Evolutionary conservation across 2,329 filamentous ascomycete genomes (phyloP).

Genomic region (Albophoma yamanashiensis): DNA sequence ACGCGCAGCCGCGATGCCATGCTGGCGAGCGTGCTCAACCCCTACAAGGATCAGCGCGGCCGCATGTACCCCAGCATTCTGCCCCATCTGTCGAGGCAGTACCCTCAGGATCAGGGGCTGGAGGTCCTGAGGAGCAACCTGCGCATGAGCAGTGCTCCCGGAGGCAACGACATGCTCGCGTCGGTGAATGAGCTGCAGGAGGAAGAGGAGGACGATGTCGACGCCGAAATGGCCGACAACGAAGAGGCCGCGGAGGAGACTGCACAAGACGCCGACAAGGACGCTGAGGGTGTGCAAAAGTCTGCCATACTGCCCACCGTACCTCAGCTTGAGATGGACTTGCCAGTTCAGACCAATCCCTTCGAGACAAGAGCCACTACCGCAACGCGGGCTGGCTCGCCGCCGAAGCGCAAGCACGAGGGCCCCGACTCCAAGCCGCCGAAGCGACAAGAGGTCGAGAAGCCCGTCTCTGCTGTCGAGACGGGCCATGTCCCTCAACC

Average conservation of each 20-base stretch:
- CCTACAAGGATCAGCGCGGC: slow-evolving; percentile 53
- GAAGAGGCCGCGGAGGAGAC: slow-evolving; percentile 1
- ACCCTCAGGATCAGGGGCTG: slow-evolving; percentile 50
- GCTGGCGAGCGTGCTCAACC: slow-evolving; percentile 73
- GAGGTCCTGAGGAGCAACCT: slow-evolving; percentile 61
- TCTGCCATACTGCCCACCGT: slow-evolving; percentile 8
- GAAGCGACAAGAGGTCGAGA: slow-evolving; percentile 30
- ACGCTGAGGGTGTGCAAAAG: slow-evolving; percentile 6
- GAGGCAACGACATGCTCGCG: slow-evolving; percentile 15
- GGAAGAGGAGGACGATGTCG: slow-evolving; percentile 24
- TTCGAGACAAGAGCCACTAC: slow-evolving; percentile 17
- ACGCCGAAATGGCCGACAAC: slow-evolving; percentile 16
- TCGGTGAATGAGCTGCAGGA: slow-evolving; percentile 25
- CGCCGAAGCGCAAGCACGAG: slow-evolving; percentile 29
- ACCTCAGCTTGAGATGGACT: slow-evolving; percentile 11
- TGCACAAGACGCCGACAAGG: background rate
- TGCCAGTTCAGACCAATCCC: slow-evolving; percentile 23
- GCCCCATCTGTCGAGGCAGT: slow-evolving; percentile 63
- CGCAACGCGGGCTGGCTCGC: slow-evolving; percentile 13
- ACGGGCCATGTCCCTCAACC: slow-evolving; percentile 8
- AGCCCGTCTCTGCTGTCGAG: slow-evolving; percentile 3
- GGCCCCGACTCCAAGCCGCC: slow-evolving; percentile 20
- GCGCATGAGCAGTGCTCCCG: slow-evolving; percentile 22
- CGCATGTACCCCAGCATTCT: slow-evolving; percentile 63
- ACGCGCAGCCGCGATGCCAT: slow-evolving; percentile 59